phyloP scores from a whole-genome alignment of 1,284 basidiomycete species.

The Austroboletus novae-zelandiae region DNA sequence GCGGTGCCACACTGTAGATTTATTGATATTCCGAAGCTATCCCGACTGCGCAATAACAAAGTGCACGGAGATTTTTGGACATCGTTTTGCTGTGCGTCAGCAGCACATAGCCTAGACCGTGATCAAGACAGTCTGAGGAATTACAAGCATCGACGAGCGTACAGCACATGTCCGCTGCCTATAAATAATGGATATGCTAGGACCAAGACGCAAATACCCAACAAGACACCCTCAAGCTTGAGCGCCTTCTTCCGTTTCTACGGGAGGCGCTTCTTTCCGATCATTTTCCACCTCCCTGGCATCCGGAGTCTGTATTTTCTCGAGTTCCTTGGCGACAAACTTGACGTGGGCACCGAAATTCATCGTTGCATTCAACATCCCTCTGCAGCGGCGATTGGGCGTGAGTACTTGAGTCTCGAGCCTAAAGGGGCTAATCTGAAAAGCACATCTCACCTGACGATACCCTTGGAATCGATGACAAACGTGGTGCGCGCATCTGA shows the following conservation, averaged over 20 bases:
- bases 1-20: too few species aligned
- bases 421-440: neutral
- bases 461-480: conserved; percentile 68
- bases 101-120: neutral
- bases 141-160: neutral
- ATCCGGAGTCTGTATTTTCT: conserved; percentile 43
- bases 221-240: conserved; percentile 7
- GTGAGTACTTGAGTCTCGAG: neutral
- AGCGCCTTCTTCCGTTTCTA: conserved; percentile 12
- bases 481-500: conserved; percentile 68
- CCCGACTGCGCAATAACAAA: too few species aligned
- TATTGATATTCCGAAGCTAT: too few species aligned
- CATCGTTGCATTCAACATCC: conserved; percentile 52
- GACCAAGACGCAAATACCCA: neutral
- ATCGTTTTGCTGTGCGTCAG: too few species aligned
- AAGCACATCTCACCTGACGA: conserved; percentile 47
- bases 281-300: neutral
- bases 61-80: too few species aligned
- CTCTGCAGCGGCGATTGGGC: conserved; percentile 36
- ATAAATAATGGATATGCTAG: neutral
- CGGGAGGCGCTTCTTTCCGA: neutral
- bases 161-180: neutral
- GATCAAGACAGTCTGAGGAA: neutral
- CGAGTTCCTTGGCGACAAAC: conserved; percentile 66
- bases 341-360: conserved; percentile 63